Evolutionary conservation across 768 basidiomycete genomes (phyloP).

Genomic region (Suillus paluster): DNA sequence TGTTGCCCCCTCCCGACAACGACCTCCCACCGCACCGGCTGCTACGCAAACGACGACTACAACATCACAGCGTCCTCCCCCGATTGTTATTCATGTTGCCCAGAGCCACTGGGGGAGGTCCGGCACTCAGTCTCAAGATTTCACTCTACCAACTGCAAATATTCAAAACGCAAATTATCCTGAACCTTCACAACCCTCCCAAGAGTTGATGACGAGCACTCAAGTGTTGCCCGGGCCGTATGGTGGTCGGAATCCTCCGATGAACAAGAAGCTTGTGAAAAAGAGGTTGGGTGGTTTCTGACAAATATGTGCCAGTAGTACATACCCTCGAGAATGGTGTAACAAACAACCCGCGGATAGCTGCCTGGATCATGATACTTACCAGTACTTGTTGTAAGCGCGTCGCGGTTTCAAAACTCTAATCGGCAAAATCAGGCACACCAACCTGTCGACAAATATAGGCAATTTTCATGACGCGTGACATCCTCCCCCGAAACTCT

Average conservation of each 20-base stretch:
- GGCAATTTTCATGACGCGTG: slow-evolving; percentile 9
- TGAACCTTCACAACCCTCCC: slow-evolving; percentile 31
- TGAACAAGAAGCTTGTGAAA: slow-evolving; percentile 57
- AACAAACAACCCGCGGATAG: not conserved
- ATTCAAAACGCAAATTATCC: slow-evolving; percentile 22
- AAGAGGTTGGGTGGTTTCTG: slow-evolving; percentile 81
- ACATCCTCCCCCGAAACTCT: not conserved
- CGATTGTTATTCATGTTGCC: slow-evolving; percentile 31
- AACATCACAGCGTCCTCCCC: slow-evolving; percentile 41
- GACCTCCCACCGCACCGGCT: slow-evolving; percentile 1
- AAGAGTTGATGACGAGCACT: slow-evolving; percentile 61
- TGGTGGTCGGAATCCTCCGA: slow-evolving; percentile 57
- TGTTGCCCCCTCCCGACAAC: slow-evolving; percentile 19
- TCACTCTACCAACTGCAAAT: slow-evolving; percentile 17
- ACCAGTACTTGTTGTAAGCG: not conserved
- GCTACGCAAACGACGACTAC: slow-evolving; percentile 26
- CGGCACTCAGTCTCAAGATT: slow-evolving; percentile 13
- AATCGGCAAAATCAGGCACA: not conserved
- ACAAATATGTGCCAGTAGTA: slow-evolving; percentile 25
- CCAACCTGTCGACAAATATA: not conserved
- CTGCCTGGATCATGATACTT: not conserved
- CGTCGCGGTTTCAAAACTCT: not conserved
- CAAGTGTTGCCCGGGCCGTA: slow-evolving; percentile 73
- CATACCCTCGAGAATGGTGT: not conserved
- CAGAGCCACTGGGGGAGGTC: slow-evolving; percentile 7